These are phyloP conservation scores for Myxozyma nipponensis DNA, from an alignment of 805 yeast genomes.

Conservation along the genomic window DNA sequence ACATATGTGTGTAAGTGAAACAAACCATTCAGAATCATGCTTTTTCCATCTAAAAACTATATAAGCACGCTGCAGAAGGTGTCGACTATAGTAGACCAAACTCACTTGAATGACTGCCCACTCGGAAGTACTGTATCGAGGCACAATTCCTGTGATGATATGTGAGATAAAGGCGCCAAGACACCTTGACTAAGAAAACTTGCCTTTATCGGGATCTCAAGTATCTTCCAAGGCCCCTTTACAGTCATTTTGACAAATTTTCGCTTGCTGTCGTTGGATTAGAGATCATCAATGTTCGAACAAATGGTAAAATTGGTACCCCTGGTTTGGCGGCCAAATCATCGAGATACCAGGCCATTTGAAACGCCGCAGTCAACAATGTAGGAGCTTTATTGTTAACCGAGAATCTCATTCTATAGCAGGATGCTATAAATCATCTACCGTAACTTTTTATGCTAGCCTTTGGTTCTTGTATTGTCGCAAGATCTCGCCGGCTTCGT, in stretches of 20 bases:
- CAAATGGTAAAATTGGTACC: background rate
- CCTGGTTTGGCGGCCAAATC: background rate
- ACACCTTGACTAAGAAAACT: background rate
- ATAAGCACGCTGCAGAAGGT: background rate
- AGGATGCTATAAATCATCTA: too few species aligned
- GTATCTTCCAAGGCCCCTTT: background rate
- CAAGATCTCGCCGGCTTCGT: too few species aligned
- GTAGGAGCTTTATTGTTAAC: too few species aligned
- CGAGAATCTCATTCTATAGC: too few species aligned
- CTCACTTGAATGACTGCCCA: conserved; percentile 69
- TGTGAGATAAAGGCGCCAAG: background rate
- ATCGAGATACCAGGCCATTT: background rate
- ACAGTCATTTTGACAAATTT: background rate
- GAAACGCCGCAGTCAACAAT: background rate
- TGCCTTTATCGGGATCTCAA: background rate
- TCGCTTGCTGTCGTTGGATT: background rate
- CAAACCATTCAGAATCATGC: conserved; percentile 51
- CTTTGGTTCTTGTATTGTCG: too few species aligned
- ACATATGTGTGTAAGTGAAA: background rate
- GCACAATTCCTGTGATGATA: conserved; percentile 45
- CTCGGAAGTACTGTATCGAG: conserved; percentile 67
- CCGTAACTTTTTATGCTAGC: too few species aligned
- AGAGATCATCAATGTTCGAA: background rate
- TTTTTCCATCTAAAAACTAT: conserved; percentile 55
- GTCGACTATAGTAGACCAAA: background rate